These are phyloP conservation scores for Protea cynaroides DNA, from an alignment of 164 flowering plant genomes.

Conservation along the genomic window DNA sequence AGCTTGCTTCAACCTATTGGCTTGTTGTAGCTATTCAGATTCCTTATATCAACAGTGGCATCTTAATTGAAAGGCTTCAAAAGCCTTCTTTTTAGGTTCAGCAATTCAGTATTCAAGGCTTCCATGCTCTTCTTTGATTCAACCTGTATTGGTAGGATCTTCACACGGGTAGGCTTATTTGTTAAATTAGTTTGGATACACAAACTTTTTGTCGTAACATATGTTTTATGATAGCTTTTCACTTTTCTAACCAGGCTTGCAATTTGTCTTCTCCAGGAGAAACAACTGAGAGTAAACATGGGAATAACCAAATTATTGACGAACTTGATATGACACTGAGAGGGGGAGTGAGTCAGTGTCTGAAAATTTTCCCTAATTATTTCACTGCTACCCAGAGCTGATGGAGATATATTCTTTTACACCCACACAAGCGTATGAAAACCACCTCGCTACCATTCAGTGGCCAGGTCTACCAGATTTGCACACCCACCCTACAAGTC, in stretches of 20 bases:
- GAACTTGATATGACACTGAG: too few relatives aligned
- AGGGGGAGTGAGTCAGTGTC: too few relatives aligned
- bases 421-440: too few relatives aligned
- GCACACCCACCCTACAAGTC: too few relatives aligned
- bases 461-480: too few relatives aligned
- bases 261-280: slow-evolving; percentile 11
- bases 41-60: slow-evolving; percentile 35
- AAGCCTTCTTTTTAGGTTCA: slow-evolving; percentile 64
- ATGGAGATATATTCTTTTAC: too few relatives aligned
- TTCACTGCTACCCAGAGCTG: too few relatives aligned
- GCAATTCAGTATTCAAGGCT: slow-evolving; percentile 64
- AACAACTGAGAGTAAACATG: slow-evolving; percentile 26
- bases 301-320: slow-evolving; percentile 17
- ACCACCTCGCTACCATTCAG: too few relatives aligned
- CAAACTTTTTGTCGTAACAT: not conserved
- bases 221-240: not conserved
- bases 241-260: too few relatives aligned
- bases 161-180: slow-evolving; percentile 61
- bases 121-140: slow-evolving; percentile 92
- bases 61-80: slow-evolving; percentile 62
- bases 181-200: not conserved
- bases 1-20: slow-evolving; percentile 70
- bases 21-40: slow-evolving; percentile 50
- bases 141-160: slow-evolving; percentile 79
- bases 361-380: too few relatives aligned